Evolutionary conservation across 139 green algal genomes (phyloP).

Genomic region (Closterium sp.): DNA sequence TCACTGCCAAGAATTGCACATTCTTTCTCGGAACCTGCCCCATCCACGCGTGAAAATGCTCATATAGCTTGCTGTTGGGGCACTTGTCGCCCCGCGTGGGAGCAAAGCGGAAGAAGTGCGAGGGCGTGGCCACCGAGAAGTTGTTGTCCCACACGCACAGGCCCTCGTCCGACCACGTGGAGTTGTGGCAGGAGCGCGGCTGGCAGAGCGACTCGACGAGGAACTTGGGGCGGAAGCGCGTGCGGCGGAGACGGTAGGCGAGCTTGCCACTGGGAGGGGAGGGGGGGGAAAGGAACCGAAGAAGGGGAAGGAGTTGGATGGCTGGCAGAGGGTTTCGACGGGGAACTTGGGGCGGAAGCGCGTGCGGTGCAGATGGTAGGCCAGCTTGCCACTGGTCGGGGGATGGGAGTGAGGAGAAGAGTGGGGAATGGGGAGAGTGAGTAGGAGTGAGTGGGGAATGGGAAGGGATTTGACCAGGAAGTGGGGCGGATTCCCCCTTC

Average conservation of each 20-base stretch:
- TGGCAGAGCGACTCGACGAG: constrained; percentile 16
- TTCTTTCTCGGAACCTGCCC: not conserved
- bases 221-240: constrained; percentile 6
- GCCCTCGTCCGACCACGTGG: constrained; percentile 1
- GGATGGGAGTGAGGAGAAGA: not conserved
- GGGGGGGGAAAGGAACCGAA: too few relatives aligned
- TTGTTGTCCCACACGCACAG: constrained; percentile 32
- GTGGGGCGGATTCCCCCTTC: not conserved
- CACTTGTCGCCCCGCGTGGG: constrained; percentile 11
- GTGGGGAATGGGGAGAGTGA: not conserved
- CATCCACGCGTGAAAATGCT: constrained; percentile 25
- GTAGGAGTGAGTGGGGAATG: not conserved
- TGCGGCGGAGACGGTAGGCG: not conserved
- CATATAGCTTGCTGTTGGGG: constrained; percentile 16
- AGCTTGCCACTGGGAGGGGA: too few relatives aligned
- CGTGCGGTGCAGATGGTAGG: not conserved
- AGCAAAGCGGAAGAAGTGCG: constrained; percentile 10
- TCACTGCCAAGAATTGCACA: constrained; percentile 20
- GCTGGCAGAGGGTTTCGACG: constrained; percentile 27
- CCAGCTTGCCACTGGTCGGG: not conserved
- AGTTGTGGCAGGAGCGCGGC: not conserved
- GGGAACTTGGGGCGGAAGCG: constrained; percentile 10
- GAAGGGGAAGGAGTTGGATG: constrained; percentile 7
- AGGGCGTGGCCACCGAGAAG: constrained; percentile 6
- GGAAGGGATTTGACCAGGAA: not conserved